Evolutionary conservation across 2,329 filamentous ascomycete species (phyloP).

Genomic region (Aspergillus quadrilineatus): DNA sequence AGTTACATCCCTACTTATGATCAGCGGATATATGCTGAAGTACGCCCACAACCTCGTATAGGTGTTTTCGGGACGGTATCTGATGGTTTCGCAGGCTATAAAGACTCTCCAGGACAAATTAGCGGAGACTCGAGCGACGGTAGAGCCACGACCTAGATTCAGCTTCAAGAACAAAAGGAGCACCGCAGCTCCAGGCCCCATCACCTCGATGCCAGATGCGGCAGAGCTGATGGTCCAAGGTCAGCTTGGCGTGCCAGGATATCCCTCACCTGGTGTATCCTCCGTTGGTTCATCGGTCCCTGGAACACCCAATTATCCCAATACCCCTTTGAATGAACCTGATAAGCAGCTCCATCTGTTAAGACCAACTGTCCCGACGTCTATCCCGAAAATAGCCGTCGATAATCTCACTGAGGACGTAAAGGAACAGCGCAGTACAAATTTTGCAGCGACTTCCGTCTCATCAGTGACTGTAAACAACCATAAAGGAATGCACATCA

Average conservation of each 20-base stretch:
- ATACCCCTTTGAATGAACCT: constrained; percentile 38
- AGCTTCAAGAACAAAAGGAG: constrained; percentile 70
- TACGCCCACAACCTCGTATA: constrained; percentile 35
- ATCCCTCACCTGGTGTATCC: constrained; percentile 42
- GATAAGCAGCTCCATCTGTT: constrained; percentile 32
- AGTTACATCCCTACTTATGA: constrained; percentile 85
- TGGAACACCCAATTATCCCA: constrained; percentile 37
- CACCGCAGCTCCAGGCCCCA: constrained; percentile 38
- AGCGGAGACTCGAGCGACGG: constrained; percentile 64
- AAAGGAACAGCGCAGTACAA: constrained; percentile 16
- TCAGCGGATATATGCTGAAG: constrained; percentile 79
- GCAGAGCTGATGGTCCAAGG: constrained; percentile 54
- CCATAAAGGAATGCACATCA: constrained; percentile 70
- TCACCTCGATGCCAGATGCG: constrained; percentile 56
- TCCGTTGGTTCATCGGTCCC: constrained; percentile 42
- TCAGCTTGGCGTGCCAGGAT: constrained; percentile 45
- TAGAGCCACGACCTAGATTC: constrained; percentile 77
- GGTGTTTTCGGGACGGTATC: background rate
- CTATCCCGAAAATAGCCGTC: constrained; percentile 28
- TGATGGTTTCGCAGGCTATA: constrained; percentile 58
- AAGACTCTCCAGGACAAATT: constrained; percentile 79
- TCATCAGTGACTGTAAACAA: constrained; percentile 63
- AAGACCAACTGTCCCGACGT: constrained; percentile 36
- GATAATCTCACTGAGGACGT: constrained; percentile 25
- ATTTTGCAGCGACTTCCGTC: constrained; percentile 56